phyloP scores from a whole-genome alignment of 306 rosid genomes.

The Inga leiocalycina region DNA sequence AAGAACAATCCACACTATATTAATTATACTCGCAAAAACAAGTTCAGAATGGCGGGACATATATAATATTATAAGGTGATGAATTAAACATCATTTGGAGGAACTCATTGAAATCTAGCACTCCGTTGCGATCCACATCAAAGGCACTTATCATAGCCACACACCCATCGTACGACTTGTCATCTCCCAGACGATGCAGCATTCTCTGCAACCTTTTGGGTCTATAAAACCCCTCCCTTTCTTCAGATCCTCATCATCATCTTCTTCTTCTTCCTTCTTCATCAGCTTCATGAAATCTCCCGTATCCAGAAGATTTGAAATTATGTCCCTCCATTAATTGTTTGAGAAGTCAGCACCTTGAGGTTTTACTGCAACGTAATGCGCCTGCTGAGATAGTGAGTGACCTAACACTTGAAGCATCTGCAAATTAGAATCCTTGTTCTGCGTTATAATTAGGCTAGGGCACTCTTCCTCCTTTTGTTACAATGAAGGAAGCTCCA shows the following conservation, averaged over 20 bases:
- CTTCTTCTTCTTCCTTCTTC: constrained; percentile 32
- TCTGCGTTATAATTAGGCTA: constrained; percentile 27
- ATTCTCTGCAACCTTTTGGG: constrained; percentile 68
- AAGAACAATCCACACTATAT: neutral
- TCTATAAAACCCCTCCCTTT: constrained; percentile 58
- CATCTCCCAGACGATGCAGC: constrained; percentile 72
- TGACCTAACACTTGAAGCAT: constrained; percentile 30
- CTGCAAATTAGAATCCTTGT: constrained; percentile 28
- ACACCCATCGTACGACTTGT: constrained; percentile 62
- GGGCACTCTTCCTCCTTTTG: constrained; percentile 14
- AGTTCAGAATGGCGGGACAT: neutral
- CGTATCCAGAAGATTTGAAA: constrained; percentile 36
- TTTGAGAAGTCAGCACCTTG: constrained; percentile 26
- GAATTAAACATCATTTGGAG: constrained; percentile 58
- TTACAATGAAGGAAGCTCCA: constrained; percentile 37
- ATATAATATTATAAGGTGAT: neutral
- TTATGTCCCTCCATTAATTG: neutral
- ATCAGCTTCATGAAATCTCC: constrained; percentile 59
- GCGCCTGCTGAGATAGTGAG: constrained; percentile 37
- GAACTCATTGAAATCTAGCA: constrained; percentile 73
- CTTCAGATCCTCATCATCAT: constrained; percentile 48
- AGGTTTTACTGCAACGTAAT: constrained; percentile 25
- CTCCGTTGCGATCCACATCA: constrained; percentile 70
- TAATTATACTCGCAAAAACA: neutral
- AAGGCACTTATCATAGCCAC: constrained; percentile 63